Conservation (phyloP, 805 yeast genomes). For the Saccharomyces kudriavzevii region DNA sequence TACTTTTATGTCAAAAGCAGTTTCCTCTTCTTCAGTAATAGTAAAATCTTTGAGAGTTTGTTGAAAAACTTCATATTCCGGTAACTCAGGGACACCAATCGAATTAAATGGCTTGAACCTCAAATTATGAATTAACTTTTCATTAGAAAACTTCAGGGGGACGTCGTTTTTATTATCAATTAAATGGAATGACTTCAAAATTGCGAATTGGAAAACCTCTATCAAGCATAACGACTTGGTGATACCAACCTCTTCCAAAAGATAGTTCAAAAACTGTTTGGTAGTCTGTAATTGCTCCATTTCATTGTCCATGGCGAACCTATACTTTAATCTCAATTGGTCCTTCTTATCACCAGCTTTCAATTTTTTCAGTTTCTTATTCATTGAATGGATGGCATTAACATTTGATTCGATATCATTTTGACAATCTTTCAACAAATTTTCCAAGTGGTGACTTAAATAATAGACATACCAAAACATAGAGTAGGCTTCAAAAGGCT, state of each 20-base stretch:
- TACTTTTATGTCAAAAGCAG: slow-evolving; percentile 13
- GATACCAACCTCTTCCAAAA: slow-evolving; percentile 18
- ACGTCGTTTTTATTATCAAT: slow-evolving; percentile 16
- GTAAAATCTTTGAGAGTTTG: slow-evolving; percentile 16
- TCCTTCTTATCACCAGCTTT: slow-evolving; percentile 46
- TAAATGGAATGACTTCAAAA: slow-evolving; percentile 19
- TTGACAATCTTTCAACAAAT: slow-evolving; percentile 33
- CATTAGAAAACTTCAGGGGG: slow-evolving; percentile 20
- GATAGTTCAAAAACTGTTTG: slow-evolving; percentile 20
- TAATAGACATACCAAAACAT: slow-evolving; percentile 63
- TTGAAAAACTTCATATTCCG: slow-evolving; percentile 34
- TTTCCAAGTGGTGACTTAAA: slow-evolving; percentile 41
- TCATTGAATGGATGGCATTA: slow-evolving; percentile 28
- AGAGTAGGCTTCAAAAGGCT: slow-evolving; percentile 56
- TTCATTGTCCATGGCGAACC: slow-evolving; percentile 25
- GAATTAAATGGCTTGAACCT: slow-evolving; percentile 75
- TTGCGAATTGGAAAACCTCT: slow-evolving; percentile 30
- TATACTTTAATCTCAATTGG: slow-evolving; percentile 31
- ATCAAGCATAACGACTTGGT: slow-evolving; percentile 27
- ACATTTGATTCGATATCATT: slow-evolving; percentile 30
- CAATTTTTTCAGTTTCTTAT: slow-evolving; percentile 37
- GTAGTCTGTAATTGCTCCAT: slow-evolving; percentile 32
- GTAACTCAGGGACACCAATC: slow-evolving; percentile 68
- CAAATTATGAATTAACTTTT: slow-evolving; percentile 38
- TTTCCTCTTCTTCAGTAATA: slow-evolving; percentile 9